Percentiles rank a stretch among this genome's conserved stretches.
Evolutionary conservation across 2,329 filamentous ascomycete genomes (phyloP).

Genomic region (Colletotrichum siamense): DNA sequence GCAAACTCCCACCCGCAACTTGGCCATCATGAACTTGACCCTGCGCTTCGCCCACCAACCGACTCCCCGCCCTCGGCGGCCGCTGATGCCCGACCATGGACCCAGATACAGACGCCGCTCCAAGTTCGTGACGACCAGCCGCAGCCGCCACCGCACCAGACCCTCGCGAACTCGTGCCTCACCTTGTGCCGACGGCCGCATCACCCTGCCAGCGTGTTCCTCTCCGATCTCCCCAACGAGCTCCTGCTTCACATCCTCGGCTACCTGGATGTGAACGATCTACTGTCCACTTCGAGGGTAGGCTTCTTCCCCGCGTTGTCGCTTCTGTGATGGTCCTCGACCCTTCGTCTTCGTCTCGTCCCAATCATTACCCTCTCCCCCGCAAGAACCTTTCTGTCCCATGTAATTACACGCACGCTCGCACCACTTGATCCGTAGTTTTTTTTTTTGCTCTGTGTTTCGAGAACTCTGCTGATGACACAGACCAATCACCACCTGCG

Average conservation of each 20-base stretch:
- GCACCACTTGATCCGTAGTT: not conserved
- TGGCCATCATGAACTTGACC: conserved; percentile 7
- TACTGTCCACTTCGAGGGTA: conserved; percentile 62
- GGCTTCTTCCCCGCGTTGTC: conserved; percentile 29
- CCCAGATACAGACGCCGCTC: not conserved
- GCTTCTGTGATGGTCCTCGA: not conserved
- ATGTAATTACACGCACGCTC: not conserved
- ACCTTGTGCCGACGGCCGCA: not conserved
- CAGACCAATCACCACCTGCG: conserved; percentile 69
- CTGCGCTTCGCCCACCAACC: conserved; percentile 25
- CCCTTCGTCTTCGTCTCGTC: not conserved
- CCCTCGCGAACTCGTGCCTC: not conserved
- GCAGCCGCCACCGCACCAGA: not conserved
- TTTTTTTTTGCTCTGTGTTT: not conserved
- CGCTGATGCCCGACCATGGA: conserved; percentile 34
- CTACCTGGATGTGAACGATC: conserved; percentile 62
- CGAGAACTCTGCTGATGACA: conserved; percentile 11
- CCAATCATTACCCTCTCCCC: not conserved
- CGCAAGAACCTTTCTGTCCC: not conserved
- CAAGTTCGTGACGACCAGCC: not conserved
- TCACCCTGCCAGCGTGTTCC: not conserved
- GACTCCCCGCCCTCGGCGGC: conserved; percentile 16
- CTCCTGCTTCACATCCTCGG: conserved; percentile 60
- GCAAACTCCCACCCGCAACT: conserved; percentile 23
- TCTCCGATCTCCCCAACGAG: conserved; percentile 56